Conservation (phyloP, 2,329 filamentous ascomycete species). For the Cadophora malorum region DNA sequence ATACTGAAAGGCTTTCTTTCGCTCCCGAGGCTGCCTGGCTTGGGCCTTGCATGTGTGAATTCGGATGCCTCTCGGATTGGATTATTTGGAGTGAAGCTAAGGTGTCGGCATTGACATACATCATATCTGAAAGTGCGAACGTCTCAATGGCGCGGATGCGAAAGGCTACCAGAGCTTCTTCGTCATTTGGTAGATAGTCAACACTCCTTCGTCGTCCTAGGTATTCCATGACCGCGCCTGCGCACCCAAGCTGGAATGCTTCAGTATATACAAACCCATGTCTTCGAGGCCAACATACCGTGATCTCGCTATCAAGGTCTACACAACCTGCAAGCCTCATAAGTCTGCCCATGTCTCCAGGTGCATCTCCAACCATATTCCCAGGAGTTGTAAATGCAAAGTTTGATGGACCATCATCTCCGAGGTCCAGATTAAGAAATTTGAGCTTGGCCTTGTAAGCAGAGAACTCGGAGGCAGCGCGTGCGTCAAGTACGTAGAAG, state of each 20-base stretch:
- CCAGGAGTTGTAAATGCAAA: conserved; percentile 69
- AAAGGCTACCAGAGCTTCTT: conserved; percentile 60
- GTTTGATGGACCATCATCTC: conserved; percentile 53
- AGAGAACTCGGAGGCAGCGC: conserved; percentile 75
- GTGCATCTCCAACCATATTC: conserved; percentile 43
- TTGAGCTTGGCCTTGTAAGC: conserved; percentile 71
- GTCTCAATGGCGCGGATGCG: conserved; percentile 71
- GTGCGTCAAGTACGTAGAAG: conserved; percentile 64
- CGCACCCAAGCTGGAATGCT: conserved; percentile 69
- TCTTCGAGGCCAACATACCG: conserved; percentile 54
- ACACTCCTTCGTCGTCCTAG: conserved; percentile 72
- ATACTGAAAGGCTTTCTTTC: conserved; percentile 85
- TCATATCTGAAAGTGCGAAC: conserved; percentile 70
- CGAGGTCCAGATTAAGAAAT: conserved; percentile 61
- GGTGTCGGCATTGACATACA: conserved; percentile 84
- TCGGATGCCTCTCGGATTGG: conserved; percentile 81
- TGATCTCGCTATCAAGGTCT: conserved; percentile 75
- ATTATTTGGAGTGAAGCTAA: conserved; percentile 85
- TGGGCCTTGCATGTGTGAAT: conserved; percentile 76
- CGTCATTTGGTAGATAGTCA: conserved; percentile 66
- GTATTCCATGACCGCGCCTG: conserved; percentile 84
- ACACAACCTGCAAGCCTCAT: conserved; percentile 74
- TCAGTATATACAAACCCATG: conserved; percentile 20
- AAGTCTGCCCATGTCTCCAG: conserved; percentile 64
- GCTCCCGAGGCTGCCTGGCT: conserved; percentile 64